Evolutionary conservation across 345 rosid species (phyloP), one percentile per base, ranked within the genome.

Genomic region (Moricandia arvensis): DNA sequence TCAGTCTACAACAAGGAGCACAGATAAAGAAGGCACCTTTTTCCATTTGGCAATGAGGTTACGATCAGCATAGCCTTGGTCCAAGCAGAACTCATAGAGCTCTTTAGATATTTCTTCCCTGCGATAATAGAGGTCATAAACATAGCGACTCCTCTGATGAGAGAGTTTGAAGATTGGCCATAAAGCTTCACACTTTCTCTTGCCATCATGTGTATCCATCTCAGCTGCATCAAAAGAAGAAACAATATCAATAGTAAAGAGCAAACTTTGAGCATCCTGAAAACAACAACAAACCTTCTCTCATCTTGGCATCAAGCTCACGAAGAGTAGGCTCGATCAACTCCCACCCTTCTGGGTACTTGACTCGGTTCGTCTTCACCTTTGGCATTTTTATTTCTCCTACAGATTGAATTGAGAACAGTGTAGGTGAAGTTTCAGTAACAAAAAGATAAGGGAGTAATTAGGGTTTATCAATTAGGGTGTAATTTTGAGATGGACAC

Each of bases 91-190:
- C 69, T 90, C 97, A 45, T 82, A 92, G 2, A 90, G 79, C 71
- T 92, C 90, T 81, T 83, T 85, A 17, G 96, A 90, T 37, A 92
- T 90, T 73, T 87, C 92, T 29, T 84, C 86, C 81, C 86, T 84
- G 17, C 83, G 73, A 69, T 88, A 73, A n/a, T 86, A 87, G 31
- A 90, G 91, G 72, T 92, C 87, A 38, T 83, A 92, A 26, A 92
- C 76, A 66, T 87, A 90, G 45, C 87, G 81, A 84, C 94, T 89
- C 79, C 89, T 87, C 71, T 89, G 94, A 69, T 90, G 93, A 38
- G 96, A 81, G 29, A 89, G 85, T 82, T 90, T 88, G 73, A 88
- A 90, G 35, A 87, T 90, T 47, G 94, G 90, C 94, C 96, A 90
- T 24, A 92, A 71, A 1, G 87, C 78, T 77, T 93, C 93, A 57